Evolutionary conservation across 2,329 filamentous ascomycete genomes (phyloP).

Genomic region (Fusarium brevicatenulatum): DNA sequence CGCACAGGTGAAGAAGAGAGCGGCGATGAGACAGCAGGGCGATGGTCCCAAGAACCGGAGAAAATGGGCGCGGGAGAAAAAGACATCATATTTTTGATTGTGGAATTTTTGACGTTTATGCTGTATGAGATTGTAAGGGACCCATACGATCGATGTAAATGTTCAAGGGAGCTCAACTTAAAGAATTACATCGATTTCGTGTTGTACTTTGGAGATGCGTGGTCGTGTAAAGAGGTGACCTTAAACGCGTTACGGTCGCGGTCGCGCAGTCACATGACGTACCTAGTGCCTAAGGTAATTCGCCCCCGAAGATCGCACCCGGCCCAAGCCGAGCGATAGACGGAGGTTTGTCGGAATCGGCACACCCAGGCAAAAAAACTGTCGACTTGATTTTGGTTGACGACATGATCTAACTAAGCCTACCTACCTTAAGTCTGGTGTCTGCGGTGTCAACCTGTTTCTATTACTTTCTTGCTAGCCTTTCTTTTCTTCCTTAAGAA

Average conservation of each 20-base stretch:
- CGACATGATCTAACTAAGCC: constrained; percentile 40
- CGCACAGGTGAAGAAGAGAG: constrained; percentile 67
- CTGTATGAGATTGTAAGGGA: constrained; percentile 44
- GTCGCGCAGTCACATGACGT: constrained; percentile 49
- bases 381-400: constrained; percentile 36
- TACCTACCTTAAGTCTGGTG: constrained; percentile 2
- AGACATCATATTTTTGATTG: constrained; percentile 53
- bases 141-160: not conserved
- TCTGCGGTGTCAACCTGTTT: constrained; percentile 5
- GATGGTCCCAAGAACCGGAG: constrained; percentile 56
- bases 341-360: constrained; percentile 44
- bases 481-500: constrained; percentile 31
- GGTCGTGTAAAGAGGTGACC: constrained; percentile 33
- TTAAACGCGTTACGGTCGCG: constrained; percentile 39
- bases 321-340: constrained; percentile 40
- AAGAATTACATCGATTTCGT: not conserved
- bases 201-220: constrained; percentile 11
- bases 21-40: constrained; percentile 58
- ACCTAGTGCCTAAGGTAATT: constrained; percentile 10
- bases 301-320: constrained; percentile 34
- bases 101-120: constrained; percentile 45
- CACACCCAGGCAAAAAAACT: constrained; percentile 43
- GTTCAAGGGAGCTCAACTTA: not conserved
- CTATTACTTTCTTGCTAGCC: not conserved
- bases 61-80: constrained; percentile 56